Conservation (phyloP, 1,284 basidiomycete genomes). For the Trichosporon sp. region DNA sequence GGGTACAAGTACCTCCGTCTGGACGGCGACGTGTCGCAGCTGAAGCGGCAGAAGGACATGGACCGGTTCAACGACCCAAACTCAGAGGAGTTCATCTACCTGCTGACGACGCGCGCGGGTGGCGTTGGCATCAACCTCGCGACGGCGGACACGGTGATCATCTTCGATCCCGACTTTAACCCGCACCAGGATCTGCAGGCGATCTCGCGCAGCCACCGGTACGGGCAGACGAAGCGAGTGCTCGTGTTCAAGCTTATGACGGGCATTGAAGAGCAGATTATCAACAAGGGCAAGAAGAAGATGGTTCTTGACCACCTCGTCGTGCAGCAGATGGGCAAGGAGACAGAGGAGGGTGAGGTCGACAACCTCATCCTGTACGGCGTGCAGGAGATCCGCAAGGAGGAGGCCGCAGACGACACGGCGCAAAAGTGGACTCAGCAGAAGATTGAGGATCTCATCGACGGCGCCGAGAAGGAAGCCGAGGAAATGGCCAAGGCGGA, state of each 20-base stretch:
- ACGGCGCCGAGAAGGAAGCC: constrained; percentile 70
- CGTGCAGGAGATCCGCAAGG: constrained; percentile 70
- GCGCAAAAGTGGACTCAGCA: constrained; percentile 61
- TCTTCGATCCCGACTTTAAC: constrained; percentile 91
- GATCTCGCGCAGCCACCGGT: constrained; percentile 75
- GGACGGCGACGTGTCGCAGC: constrained; percentile 84
- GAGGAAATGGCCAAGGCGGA: constrained; percentile 53
- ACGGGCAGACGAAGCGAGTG: constrained; percentile 53
- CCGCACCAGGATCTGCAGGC: constrained; percentile 74
- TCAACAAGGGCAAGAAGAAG: constrained; percentile 84
- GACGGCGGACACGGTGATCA: constrained; percentile 63
- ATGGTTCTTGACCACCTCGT: constrained; percentile 85
- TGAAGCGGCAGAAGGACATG: constrained; percentile 85
- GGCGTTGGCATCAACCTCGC: constrained; percentile 89
- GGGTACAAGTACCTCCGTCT: constrained; percentile 84
- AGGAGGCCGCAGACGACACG: constrained; percentile 28
- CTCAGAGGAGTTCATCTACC: constrained; percentile 83
- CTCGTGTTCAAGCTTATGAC: constrained; percentile 89
- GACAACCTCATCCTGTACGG: constrained; percentile 78
- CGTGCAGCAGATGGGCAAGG: constrained; percentile 80
- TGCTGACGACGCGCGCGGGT: constrained; percentile 90
- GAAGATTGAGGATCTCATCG: constrained; percentile 75
- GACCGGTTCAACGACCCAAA: constrained; percentile 84
- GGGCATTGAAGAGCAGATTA: constrained; percentile 78
- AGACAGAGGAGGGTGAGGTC: constrained; percentile 66